phyloP scores from a whole-genome alignment of 2,329 filamentous ascomycete species.

The Cladophialophora exuberans region DNA sequence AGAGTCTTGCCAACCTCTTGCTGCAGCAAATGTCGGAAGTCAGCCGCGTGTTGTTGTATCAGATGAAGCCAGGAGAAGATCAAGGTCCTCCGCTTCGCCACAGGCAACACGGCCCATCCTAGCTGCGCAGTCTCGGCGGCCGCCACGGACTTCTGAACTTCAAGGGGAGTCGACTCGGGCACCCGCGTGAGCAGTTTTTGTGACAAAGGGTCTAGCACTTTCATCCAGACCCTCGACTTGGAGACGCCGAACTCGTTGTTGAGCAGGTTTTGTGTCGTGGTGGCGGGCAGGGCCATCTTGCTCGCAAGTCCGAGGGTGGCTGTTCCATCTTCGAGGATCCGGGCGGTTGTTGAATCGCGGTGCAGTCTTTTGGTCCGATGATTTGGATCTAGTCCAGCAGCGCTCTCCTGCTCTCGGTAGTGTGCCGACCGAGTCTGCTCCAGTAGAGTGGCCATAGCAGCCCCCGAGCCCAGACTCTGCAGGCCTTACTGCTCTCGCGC shows the following conservation, averaged over 20 bases:
- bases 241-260: conserved; percentile 30
- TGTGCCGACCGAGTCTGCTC: conserved; percentile 3
- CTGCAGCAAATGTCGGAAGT: background rate
- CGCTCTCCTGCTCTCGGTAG: background rate
- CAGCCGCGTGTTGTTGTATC: background rate
- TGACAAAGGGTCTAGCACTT: conserved; percentile 33
- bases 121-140: conserved; percentile 32
- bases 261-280: conserved; percentile 20
- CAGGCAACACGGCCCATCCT: conserved; percentile 30
- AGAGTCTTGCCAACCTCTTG: conserved; percentile 36
- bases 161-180: conserved; percentile 31
- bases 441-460: background rate
- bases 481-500: no score
- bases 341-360: conserved; percentile 2
- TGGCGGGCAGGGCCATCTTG: background rate
- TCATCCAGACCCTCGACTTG: conserved; percentile 32
- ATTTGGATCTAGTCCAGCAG: background rate
- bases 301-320: background rate
- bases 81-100: conserved; percentile 28
- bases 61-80: conserved; percentile 19
- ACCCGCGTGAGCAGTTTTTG: conserved; percentile 33
- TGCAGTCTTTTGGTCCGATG: conserved; percentile 5
- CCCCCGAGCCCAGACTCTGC: no score
- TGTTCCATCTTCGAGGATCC: background rate
- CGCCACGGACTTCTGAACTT: conserved; percentile 33